These are phyloP conservation scores for Cladorrhinum sp. DNA, from an alignment of 2,329 filamentous ascomycete genomes.

Conservation along the genomic window DNA sequence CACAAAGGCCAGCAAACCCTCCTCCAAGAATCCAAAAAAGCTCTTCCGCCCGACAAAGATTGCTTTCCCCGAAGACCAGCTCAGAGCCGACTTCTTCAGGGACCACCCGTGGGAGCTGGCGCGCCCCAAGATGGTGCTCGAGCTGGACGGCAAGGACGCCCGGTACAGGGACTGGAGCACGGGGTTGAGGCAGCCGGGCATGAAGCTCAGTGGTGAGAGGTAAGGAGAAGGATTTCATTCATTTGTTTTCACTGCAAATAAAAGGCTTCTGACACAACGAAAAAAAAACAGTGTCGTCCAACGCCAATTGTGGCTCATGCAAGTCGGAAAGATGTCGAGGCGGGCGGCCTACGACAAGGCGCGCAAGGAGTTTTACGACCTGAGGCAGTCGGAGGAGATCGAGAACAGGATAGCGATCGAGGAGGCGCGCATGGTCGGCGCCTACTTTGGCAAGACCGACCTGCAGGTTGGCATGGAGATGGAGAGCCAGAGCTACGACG, in stretches of 20 bases:
- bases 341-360: constrained; percentile 78
- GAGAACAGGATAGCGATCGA: constrained; percentile 79
- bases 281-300: constrained; percentile 71
- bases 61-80: constrained; percentile 75
- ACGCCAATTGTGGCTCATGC: constrained; percentile 82
- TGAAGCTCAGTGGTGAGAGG: constrained; percentile 81
- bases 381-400: constrained; percentile 79
- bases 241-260: too few relatives aligned
- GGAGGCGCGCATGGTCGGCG: constrained; percentile 80
- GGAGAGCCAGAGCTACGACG: constrained; percentile 75
- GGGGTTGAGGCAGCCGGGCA: constrained; percentile 68
- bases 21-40: constrained; percentile 40
- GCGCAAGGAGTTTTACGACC: constrained; percentile 83
- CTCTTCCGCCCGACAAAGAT: constrained; percentile 79
- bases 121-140: constrained; percentile 77
- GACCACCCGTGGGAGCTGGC: constrained; percentile 98
- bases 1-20: constrained; percentile 26
- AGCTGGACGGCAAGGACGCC: constrained; percentile 79
- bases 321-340: constrained; percentile 58
- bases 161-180: constrained; percentile 76
- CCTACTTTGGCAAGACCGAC: constrained; percentile 78
- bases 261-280: too few relatives aligned
- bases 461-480: constrained; percentile 76
- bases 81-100: constrained; percentile 79
- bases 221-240: constrained; percentile 40